Evolutionary conservation across 257 asterid species (phyloP).

Genomic region (Handroanthus guayacan): DNA sequence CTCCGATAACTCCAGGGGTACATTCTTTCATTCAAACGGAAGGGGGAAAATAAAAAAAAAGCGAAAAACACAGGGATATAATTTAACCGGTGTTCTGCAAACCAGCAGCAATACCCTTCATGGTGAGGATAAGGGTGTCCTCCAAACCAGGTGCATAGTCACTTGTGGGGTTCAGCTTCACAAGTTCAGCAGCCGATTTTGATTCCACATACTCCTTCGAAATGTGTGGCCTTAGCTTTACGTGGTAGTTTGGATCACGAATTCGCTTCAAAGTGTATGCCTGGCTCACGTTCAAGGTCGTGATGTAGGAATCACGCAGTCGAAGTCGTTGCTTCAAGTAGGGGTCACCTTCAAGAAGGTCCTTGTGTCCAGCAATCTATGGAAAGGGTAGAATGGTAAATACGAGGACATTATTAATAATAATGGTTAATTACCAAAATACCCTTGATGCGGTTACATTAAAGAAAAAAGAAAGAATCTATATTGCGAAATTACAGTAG

Average conservation of each 20-base stretch:
- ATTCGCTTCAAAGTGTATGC: constrained; percentile 66
- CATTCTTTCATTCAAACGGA: background rate
- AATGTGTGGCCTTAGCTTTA: constrained; percentile 60
- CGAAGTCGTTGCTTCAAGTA: constrained; percentile 64
- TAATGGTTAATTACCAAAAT: too few species aligned
- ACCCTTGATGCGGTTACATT: too few species aligned
- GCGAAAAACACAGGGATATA: background rate
- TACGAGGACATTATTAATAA: too few species aligned
- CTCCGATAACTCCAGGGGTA: too few species aligned
- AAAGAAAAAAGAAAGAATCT: too few species aligned
- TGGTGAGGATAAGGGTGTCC: constrained; percentile 73
- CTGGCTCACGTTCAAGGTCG: constrained; percentile 64
- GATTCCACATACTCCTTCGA: constrained; percentile 55
- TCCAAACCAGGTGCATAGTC: constrained; percentile 76
- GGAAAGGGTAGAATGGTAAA: background rate
- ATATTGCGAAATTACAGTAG: too few species aligned
- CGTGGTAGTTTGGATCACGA: constrained; percentile 65
- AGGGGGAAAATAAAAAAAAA: background rate
- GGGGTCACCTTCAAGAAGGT: constrained; percentile 66
- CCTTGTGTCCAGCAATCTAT: constrained; percentile 75
- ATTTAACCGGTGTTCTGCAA: constrained; percentile 61
- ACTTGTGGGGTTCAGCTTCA: constrained; percentile 62
- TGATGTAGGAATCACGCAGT: constrained; percentile 65
- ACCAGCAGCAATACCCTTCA: constrained; percentile 83
- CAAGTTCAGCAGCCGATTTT: constrained; percentile 61